These are phyloP conservation scores for Glonium stellatum DNA, from an alignment of 495 filamentous ascomycete genomes.

Conservation along the genomic window DNA sequence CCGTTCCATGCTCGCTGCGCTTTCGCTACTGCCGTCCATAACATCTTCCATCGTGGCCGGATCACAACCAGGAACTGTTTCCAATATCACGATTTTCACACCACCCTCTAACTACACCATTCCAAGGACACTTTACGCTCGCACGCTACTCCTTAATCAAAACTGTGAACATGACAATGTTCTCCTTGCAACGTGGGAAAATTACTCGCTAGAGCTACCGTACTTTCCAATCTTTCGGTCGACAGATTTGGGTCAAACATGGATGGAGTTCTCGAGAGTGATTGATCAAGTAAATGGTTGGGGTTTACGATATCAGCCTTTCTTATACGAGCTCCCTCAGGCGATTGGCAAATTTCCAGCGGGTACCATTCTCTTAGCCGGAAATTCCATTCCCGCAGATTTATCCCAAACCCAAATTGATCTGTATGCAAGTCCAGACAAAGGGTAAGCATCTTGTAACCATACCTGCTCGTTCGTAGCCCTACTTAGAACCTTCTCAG, in stretches of 20 bases:
- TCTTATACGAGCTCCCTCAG: slow-evolving; percentile 54
- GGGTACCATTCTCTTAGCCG: slow-evolving; percentile 57
- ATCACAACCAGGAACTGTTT: slow-evolving; percentile 25
- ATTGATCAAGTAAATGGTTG: slow-evolving; percentile 56
- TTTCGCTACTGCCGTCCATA: background rate
- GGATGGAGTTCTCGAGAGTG: slow-evolving; percentile 55
- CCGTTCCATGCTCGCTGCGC: background rate
- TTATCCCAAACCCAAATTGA: slow-evolving; percentile 59
- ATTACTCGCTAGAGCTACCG: slow-evolving; percentile 53
- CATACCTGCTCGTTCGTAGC: too few species aligned
- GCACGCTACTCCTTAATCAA: slow-evolving; percentile 42
- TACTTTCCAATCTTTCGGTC: slow-evolving; percentile 63
- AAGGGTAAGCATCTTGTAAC: slow-evolving; percentile 33
- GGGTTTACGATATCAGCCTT: slow-evolving; percentile 62
- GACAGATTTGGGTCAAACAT: slow-evolving; percentile 53
- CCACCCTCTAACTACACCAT: slow-evolving; percentile 42
- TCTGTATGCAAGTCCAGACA: slow-evolving; percentile 55
- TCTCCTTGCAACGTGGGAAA: slow-evolving; percentile 60
- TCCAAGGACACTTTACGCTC: slow-evolving; percentile 48
- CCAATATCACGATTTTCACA: slow-evolving; percentile 38
- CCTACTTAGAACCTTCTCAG: background rate
- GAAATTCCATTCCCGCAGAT: slow-evolving; percentile 57
- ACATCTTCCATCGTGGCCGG: background rate
- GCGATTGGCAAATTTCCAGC: slow-evolving; percentile 48
- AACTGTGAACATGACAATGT: slow-evolving; percentile 34